A percentile compares a stretch with the other conserved stretches of the same genome.
These are phyloP conservation scores for Stentor roeselii DNA, from an alignment of 73 alveolate genomes.

Conservation along the genomic window DNA sequence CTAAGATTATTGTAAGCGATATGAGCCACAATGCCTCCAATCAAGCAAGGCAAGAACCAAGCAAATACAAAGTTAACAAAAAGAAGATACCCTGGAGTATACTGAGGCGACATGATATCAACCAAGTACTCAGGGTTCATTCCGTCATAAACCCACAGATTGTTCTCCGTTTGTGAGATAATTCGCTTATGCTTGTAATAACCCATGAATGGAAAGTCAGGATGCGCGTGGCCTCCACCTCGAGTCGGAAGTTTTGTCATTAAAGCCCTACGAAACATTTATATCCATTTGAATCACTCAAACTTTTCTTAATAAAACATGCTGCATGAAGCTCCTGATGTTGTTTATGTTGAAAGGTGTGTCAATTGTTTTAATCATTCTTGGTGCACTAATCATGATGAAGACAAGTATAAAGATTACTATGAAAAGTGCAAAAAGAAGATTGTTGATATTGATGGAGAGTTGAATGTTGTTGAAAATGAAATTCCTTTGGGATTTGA, in stretches of 20 bases:
- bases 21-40: not conserved
- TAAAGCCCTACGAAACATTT: conserved; percentile 24
- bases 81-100: not conserved
- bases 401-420: conserved; percentile 36
- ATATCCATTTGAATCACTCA: too few species aligned
- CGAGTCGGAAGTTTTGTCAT: conserved; percentile 10
- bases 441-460: conserved; percentile 20
- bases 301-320: too few species aligned
- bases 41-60: not conserved
- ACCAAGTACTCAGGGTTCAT: conserved; percentile 17
- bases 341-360: conserved; percentile 33
- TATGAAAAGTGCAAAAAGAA: conserved; percentile 17
- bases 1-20: too few species aligned
- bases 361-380: conserved; percentile 31
- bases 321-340: not conserved
- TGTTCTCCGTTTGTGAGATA: not conserved
- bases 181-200: conserved; percentile 19
- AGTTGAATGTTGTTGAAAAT: conserved; percentile 30
- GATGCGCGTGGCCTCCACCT: conserved; percentile 34
- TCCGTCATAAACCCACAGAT: conserved; percentile 34
- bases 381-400: conserved; percentile 49
- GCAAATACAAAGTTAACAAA: not conserved
- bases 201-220: conserved; percentile 30
- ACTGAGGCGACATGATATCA: conserved; percentile 24
- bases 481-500: conserved; percentile 37